Base-by-base conservation (phyloP, 805 yeast species). In the Metschnikowia kofuensis region DNA sequence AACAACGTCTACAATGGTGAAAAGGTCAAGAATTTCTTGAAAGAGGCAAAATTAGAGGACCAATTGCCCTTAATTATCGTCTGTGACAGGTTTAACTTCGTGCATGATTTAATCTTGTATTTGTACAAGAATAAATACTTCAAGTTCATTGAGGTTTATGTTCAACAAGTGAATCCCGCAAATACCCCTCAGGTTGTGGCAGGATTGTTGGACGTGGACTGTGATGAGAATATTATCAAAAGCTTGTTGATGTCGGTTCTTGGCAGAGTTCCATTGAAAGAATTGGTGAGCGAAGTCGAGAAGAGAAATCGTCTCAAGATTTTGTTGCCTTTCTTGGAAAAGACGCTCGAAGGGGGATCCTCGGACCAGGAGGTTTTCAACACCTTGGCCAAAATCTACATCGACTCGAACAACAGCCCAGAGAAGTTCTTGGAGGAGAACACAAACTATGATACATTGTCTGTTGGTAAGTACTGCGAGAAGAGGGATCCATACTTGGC, bases 401-500 rank as follows among this genome's bases (percentile, higher is more conserved):
- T 94, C 63, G 99, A 94, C 69, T 87, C 96, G 51, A 94, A 94
- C 78, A 94, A 94, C 76, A 87, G 90, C 59, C 98, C 99, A 35
- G 99, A 94, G 69, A 90, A 89, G 69, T 94, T 94, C 77, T 79
- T 94, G 75, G 85, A 84, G 65, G 98, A 92, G 70, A 94, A 94
- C 69, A 79, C 84, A 59, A 78, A 79, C 63, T 94, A 94, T 72
- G 95, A 94, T 71, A 86, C 98, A n/a, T 75, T 88, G 58, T 87
- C 87, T 61, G 97, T 94, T 57, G 99, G 99, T 77, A 89, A 83
- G 66, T 94, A 94, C 77, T 94, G 99, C 79, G 99, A 94, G 73
- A 92, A 89, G 82, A 87, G 99, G 72, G 99, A 94, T 65, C 99
- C 99, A 54, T 94, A 89, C 73, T 77, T 94, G 66, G 99, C 99